Evolutionary conservation across 208 protist species (phyloP), one percentile per base, ranked within the genome.

Genomic region (Trichomonas tenax): DNA sequence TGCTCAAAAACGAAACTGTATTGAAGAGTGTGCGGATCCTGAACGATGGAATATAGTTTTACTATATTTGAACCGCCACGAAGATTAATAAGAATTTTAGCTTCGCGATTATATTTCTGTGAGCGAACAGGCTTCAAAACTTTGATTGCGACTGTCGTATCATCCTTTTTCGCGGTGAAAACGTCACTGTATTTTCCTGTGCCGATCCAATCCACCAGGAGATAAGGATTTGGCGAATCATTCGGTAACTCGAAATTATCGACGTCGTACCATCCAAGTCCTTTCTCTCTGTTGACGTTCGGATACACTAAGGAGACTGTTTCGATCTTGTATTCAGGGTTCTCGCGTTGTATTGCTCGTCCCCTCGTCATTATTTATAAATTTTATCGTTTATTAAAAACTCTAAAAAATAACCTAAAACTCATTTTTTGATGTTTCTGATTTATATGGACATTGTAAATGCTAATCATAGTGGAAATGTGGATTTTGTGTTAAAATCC

Each of bases 171-270:
- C 15, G 49, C 93, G 8, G 46, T 81, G 31, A 96, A 96, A 40
- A 96, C 93, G 34, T 96, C 93, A 26, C 49, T 51, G 34, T 96
- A 96, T 49, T 96, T 96, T 31, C 93, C 93, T 41, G 49, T 44
- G 15, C 93, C 93, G 31, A 96, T 41, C 38, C 40, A 82, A 14
- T 81, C 41, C 2, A 96, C 38, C 0, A 96, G 36, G 9, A 81
- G 46, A 46, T 96, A 96, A 81, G 49, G 38, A 26, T 82, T n/a
- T 10, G 34, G 26, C 2, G 93, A 36, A 21, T 34, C 44, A 0
- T 21, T 34, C 14, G 86, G 86, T 11, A 93, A 14, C 38, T 93
- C 44, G 40, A 23, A 93, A 51, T 93, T 51, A 17, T 48, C 44
- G 26, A 93, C 86, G n/a, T 93, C 86, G 44, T 93, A 93, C 11